Evolutionary conservation across 148 eudicot species (phyloP).

Genomic region (Persicaria tinctoria): DNA sequence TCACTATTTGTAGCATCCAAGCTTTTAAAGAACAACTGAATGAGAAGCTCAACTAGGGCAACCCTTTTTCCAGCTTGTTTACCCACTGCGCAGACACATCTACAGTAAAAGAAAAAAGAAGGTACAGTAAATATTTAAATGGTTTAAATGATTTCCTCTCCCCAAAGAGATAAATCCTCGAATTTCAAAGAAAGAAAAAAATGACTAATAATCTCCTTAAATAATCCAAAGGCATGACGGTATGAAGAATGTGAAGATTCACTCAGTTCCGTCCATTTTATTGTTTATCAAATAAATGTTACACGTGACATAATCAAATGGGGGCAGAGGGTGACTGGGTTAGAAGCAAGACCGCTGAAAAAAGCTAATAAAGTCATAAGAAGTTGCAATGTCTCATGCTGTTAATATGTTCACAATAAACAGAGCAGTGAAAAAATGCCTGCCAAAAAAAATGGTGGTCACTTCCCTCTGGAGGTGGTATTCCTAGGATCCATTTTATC

Average conservation of each 20-base stretch:
- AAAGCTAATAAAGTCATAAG: not conserved
- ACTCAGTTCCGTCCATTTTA: not conserved
- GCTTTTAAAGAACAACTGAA: slow-evolving; percentile 73
- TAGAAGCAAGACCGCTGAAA: not conserved
- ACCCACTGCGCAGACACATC: slow-evolving; percentile 87
- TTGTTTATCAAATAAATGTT: not conserved
- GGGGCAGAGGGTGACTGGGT: slow-evolving; percentile 2
- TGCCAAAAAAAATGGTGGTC: not conserved
- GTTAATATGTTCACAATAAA: not conserved
- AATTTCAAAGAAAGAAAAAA: not conserved
- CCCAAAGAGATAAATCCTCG: not conserved
- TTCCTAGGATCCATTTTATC: not conserved
- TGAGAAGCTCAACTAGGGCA: slow-evolving; percentile 60
- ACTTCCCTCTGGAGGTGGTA: not conserved
- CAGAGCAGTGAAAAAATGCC: not conserved
- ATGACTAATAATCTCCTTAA: not conserved
- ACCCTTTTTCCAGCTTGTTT: slow-evolving; percentile 82
- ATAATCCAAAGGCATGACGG: not conserved
- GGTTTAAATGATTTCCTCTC: not conserved
- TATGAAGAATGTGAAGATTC: not conserved
- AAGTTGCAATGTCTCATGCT: not conserved
- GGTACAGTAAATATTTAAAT: not conserved
- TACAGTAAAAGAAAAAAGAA: slow-evolving; percentile 21
- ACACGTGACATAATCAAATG: not conserved
- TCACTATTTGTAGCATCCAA: slow-evolving; percentile 34